phyloP scores from a whole-genome alignment of 2,329 filamentous ascomycete genomes.

The Exophiala spinifera region DNA sequence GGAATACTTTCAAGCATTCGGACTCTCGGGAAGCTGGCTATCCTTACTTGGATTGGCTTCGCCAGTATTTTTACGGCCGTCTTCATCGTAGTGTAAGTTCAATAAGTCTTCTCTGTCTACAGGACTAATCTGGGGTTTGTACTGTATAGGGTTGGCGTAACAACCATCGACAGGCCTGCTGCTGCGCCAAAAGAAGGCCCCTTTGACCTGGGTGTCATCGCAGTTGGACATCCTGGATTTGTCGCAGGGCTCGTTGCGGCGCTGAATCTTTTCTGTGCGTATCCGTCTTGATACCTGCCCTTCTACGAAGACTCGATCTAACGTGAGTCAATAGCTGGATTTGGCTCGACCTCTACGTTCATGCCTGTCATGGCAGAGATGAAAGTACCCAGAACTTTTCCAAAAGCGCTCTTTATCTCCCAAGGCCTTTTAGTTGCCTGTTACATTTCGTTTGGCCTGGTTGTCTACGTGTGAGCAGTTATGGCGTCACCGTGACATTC shows the following conservation, averaged over 20 bases:
- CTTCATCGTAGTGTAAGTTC: conserved; percentile 1
- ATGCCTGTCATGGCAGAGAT: conserved; percentile 41
- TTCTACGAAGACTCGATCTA: not conserved
- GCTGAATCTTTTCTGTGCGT: conserved; percentile 33
- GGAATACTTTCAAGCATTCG: conserved; percentile 36
- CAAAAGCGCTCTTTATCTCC: conserved; percentile 35
- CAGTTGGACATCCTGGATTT: conserved; percentile 29
- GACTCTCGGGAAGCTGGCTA: conserved; percentile 37
- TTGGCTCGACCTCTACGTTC: conserved; percentile 32
- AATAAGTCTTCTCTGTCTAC: not conserved
- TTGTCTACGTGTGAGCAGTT: conserved; percentile 38
- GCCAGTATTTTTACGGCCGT: conserved; percentile 54
- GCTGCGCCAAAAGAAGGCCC: conserved; percentile 38
- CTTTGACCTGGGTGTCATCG: conserved; percentile 32
- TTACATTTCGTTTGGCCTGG: conserved; percentile 38
- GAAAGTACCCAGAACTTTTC: conserved; percentile 35
- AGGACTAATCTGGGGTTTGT: conserved; percentile 20
- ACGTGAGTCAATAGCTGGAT: conserved; percentile 3
- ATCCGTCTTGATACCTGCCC: conserved; percentile 20
- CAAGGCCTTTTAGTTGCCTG: conserved; percentile 36
- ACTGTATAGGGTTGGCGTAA: conserved; percentile 31
- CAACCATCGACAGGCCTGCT: conserved; percentile 35
- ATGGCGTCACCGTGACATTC: no score
- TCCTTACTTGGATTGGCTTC: conserved; percentile 62
- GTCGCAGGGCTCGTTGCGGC: conserved; percentile 32